Percentiles rank a stretch among this genome's conserved stretches.
These are phyloP conservation scores for Leccinum rimulosum DNA, from an alignment of 768 basidiomycete genomes.

Conservation along the genomic window DNA sequence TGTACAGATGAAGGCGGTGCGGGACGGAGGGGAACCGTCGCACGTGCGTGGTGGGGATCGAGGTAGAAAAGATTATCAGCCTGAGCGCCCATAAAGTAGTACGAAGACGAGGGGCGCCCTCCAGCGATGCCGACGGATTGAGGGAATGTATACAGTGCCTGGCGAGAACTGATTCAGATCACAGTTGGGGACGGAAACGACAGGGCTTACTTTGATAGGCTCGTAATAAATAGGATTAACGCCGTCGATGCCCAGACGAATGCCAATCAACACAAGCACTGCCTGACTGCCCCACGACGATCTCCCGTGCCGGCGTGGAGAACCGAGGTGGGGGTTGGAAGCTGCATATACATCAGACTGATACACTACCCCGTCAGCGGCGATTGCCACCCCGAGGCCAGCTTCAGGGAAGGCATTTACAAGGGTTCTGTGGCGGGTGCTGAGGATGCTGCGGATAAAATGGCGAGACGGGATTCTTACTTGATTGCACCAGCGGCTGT, in stretches of 20 bases:
- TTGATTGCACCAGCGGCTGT: slow-evolving; percentile 97
- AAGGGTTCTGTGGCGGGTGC: slow-evolving; percentile 52
- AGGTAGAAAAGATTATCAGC: slow-evolving; percentile 84
- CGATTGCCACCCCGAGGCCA: slow-evolving; percentile 77
- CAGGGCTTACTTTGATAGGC: slow-evolving; percentile 59
- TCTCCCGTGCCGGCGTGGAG: slow-evolving; percentile 31
- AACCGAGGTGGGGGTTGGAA: slow-evolving; percentile 41
- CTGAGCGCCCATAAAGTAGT: slow-evolving; percentile 95
- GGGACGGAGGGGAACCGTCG: slow-evolving; percentile 68
- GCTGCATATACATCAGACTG: slow-evolving; percentile 84
- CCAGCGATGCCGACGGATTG: slow-evolving; percentile 97
- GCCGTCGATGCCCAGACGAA: slow-evolving; percentile 86
- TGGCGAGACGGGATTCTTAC: slow-evolving; percentile 38
- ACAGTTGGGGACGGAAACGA: background rate
- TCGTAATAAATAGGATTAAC: slow-evolving; percentile 96
- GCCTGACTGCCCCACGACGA: slow-evolving; percentile 75
- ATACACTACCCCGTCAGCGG: slow-evolving; percentile 79
- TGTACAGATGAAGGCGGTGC: slow-evolving; percentile 34
- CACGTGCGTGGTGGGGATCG: slow-evolving; percentile 76
- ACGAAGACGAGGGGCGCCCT: slow-evolving; percentile 93
- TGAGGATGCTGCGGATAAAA: slow-evolving; percentile 5
- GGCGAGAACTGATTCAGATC: background rate
- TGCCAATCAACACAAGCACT: slow-evolving; percentile 83
- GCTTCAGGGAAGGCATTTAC: slow-evolving; percentile 78
- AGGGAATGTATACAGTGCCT: slow-evolving; percentile 89